Evolutionary conservation across 1,139 yeast genomes (phyloP).

Genomic region (Hansenula sp.): DNA sequence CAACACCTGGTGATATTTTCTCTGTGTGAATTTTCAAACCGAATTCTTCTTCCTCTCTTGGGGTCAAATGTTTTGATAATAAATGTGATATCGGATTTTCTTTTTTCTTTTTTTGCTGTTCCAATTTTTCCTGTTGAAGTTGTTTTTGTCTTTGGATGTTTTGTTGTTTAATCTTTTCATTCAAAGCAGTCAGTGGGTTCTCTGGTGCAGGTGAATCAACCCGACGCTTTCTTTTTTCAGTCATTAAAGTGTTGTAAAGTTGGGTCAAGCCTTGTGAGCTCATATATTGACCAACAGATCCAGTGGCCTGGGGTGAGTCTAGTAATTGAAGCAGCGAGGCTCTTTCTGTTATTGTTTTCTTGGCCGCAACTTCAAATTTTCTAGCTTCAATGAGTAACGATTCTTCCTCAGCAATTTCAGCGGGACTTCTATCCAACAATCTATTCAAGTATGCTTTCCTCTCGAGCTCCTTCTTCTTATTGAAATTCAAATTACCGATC

Average conservation of each 20-base stretch:
- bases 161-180: slow-evolving; percentile 22
- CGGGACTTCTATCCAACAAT: slow-evolving; percentile 80
- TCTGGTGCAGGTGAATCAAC: slow-evolving; percentile 44
- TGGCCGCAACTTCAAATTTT: slow-evolving; percentile 88
- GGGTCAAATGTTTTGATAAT: slow-evolving; percentile 55
- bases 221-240: slow-evolving; percentile 67
- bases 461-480: slow-evolving; percentile 66
- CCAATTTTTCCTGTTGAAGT: slow-evolving; percentile 26
- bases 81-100: slow-evolving; percentile 31
- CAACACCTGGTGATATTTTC: slow-evolving; percentile 69
- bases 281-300: slow-evolving; percentile 71
- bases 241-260: slow-evolving; percentile 75
- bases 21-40: slow-evolving; percentile 85
- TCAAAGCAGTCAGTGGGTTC: slow-evolving; percentile 32
- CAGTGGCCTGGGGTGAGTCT: slow-evolving; percentile 86
- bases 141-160: slow-evolving; percentile 26
- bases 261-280: slow-evolving; percentile 90
- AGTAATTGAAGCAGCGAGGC: slow-evolving; percentile 72
- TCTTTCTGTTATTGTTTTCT: slow-evolving; percentile 81
- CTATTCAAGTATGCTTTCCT: slow-evolving; percentile 79
- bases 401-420: slow-evolving; percentile 97
- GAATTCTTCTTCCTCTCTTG: slow-evolving; percentile 79
- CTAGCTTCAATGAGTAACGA: slow-evolving; percentile 90
- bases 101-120: slow-evolving; percentile 31
- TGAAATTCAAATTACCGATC: slow-evolving; percentile 47